Evolutionary conservation across 1,284 basidiomycete genomes (phyloP), one percentile per base, ranked within the genome.

Genomic region (Irpex sp.): DNA sequence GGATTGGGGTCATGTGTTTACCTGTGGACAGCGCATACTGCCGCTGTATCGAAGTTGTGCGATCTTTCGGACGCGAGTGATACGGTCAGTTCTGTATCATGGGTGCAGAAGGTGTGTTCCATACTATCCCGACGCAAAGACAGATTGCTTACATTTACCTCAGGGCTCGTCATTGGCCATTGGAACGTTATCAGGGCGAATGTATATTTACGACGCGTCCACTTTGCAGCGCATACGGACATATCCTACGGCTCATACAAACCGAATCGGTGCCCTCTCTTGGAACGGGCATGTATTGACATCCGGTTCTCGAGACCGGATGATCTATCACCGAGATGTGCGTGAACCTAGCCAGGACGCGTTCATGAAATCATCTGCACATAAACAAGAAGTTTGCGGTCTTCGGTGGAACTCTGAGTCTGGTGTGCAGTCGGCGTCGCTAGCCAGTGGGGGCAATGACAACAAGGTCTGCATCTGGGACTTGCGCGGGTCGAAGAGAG

Each of bases 401-500:
- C 79, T 99, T 55, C 91, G 94, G 65, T 99, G 96, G 97, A 96
- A 92, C 70, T 79, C 82, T 2, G 84, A 87, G 59, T 82, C 81
- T 8, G 83, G 81, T 0, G 66, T 66, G 49, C 72, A 70, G 68
- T 71, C 65, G 36, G 73, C 74, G 8, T 62, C 74, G 26, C 84
- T 99, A 1, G 97, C 97, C 3, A 95, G 92, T 66, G 97, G 97
- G 1, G 97, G 97, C 0, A 99, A 99, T 76, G 97, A 99, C 78
- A 99, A 99, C 79, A 97, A 97, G 78, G 91, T 99, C 7, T 95
- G 94, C 70, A 94, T 99, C 61, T 99, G 97, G 95, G 95, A 97
- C 70, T 71, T 92, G 63, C 78, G 90, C 26, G 88, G 88, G 2
- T 84, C 85, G 2, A 80, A 80, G 69, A 75, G 89, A 48, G 76